These are phyloP conservation scores for Aspergillus aculeatinus DNA, from an alignment of 2,329 filamentous ascomycete species.

Conservation along the genomic window DNA sequence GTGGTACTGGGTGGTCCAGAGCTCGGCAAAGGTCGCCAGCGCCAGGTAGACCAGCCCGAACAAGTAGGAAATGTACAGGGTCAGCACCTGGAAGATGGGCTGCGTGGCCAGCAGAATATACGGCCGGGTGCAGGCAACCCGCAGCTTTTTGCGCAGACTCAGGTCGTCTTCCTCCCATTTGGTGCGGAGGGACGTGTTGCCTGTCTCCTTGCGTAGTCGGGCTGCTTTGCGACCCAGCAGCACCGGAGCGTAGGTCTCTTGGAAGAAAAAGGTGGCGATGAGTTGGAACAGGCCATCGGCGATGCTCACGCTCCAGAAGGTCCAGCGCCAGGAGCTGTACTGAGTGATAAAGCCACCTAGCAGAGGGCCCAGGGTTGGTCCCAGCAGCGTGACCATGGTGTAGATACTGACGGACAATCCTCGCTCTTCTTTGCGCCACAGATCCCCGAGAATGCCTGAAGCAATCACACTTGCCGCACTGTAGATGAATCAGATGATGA, in stretches of 20 bases:
- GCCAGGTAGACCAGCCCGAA: conserved; percentile 64
- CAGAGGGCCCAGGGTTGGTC: conserved; percentile 65
- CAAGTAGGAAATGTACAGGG: conserved; percentile 55
- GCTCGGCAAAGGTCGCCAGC: conserved; percentile 59
- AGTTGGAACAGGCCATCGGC: conserved; percentile 60
- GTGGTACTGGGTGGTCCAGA: conserved; percentile 58
- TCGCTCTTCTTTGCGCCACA: conserved; percentile 60
- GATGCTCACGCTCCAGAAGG: conserved; percentile 67
- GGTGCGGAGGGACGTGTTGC: neutral
- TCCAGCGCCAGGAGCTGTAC: conserved; percentile 68
- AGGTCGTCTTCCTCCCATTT: too few species aligned
- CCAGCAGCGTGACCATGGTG: conserved; percentile 62
- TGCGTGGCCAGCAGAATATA: conserved; percentile 57
- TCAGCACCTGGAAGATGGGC: conserved; percentile 57
- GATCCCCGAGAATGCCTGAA: conserved; percentile 51
- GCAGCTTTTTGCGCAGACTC: too few species aligned
- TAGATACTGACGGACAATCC: conserved; percentile 64
- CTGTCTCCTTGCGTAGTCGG: neutral
- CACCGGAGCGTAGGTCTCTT: conserved; percentile 66
- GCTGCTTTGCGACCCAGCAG: neutral
- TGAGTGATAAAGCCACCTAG: conserved; percentile 65
- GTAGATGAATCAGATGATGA: too few species aligned
- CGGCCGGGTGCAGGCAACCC: conserved; percentile 40
- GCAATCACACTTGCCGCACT: neutral
- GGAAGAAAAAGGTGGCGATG: conserved; percentile 60